Conservation (phyloP, 805 yeast genomes). For the Priceomyces fermenticarens region DNA sequence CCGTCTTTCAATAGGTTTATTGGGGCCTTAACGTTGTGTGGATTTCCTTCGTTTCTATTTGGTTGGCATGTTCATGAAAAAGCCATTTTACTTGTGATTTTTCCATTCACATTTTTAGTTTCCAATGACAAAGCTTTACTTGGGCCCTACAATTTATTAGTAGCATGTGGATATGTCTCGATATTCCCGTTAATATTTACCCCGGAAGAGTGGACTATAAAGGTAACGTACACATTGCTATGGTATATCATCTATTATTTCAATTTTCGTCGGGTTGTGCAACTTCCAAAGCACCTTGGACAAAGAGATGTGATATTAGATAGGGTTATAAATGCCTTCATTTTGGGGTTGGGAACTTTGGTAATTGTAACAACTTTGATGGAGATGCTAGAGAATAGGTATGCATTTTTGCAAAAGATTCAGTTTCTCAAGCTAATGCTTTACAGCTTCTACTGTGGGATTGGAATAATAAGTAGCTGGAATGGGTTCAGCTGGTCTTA, state of each 20-base stretch:
- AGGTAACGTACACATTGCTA: constrained; percentile 70
- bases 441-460: constrained; percentile 79
- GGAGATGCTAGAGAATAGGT: constrained; percentile 55
- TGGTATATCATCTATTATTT: constrained; percentile 81
- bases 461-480: constrained; percentile 87
- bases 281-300: constrained; percentile 44
- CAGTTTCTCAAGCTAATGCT: constrained; percentile 80
- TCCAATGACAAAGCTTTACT: constrained; percentile 68
- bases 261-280: constrained; percentile 67
- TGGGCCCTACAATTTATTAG: constrained; percentile 66
- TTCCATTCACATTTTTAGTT: constrained; percentile 81
- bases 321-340: constrained; percentile 63
- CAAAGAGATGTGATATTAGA: constrained; percentile 50
- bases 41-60: constrained; percentile 83
- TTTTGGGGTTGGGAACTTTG: constrained; percentile 65
- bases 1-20: constrained; percentile 79
- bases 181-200: constrained; percentile 84
- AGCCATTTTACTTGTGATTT: constrained; percentile 84
- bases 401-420: constrained; percentile 51
- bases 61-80: constrained; percentile 99
- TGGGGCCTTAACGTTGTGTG: constrained; percentile 85
- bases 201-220: constrained; percentile 75
- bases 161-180: constrained; percentile 80
- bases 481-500: constrained; percentile 85
- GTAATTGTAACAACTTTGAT: constrained; percentile 42